Percentiles rank a stretch among this genome's conserved stretches.
phyloP scores from a whole-genome alignment of 495 filamentous ascomycete genomes.

The Polyplosphaeria fusca region DNA sequence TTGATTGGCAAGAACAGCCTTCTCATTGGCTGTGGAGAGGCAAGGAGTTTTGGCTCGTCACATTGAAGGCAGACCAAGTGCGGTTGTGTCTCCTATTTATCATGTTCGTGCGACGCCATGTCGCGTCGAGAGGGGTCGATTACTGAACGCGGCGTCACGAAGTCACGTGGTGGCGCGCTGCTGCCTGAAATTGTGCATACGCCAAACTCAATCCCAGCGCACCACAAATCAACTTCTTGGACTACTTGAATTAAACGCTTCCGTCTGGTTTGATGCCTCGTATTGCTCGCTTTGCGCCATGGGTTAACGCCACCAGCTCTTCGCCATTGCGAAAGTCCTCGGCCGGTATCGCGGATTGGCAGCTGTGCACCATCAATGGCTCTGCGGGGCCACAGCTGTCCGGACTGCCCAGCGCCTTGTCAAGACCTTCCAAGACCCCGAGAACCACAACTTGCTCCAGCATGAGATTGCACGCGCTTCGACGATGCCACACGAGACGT shows the following conservation, averaged over 20 bases:
- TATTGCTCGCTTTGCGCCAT: background rate
- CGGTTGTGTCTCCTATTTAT: no score
- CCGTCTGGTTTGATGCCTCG: background rate
- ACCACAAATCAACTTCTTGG: background rate
- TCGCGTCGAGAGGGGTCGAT: no score
- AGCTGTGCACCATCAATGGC: constrained; percentile 17
- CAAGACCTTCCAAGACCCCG: background rate
- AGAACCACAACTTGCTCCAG: background rate
- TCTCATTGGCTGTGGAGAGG: no score
- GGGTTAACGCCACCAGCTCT: constrained; percentile 24
- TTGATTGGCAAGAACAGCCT: no score
- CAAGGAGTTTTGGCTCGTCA: no score
- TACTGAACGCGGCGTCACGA: no score
- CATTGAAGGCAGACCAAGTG: no score
- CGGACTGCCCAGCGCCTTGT: background rate
- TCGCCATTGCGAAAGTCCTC: constrained; percentile 17
- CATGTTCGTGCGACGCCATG: no score
- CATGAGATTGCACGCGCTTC: constrained; percentile 10
- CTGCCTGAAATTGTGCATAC: background rate
- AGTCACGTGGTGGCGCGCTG: no score
- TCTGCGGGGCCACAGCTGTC: background rate
- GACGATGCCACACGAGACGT: background rate
- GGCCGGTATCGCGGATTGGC: constrained; percentile 18
- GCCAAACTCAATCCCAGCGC: background rate
- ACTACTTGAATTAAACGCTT: background rate